Conservation (phyloP, 306 rosid species). For the Vigna reflexopilosa region DNA sequence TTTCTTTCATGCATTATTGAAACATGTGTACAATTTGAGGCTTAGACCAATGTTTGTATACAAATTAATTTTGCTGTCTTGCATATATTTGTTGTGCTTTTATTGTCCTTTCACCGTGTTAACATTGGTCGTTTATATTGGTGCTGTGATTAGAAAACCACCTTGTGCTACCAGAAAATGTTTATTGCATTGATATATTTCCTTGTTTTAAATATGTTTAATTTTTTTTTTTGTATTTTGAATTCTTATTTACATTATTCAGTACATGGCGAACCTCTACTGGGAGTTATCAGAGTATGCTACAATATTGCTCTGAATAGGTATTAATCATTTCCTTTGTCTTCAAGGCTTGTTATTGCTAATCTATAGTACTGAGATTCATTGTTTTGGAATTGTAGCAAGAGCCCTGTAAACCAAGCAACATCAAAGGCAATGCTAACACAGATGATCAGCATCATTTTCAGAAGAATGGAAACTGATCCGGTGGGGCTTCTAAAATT, state of each 20-base stretch:
- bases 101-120: slow-evolving; percentile 17
- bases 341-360: slow-evolving; percentile 39
- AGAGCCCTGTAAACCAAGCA: slow-evolving; percentile 99
- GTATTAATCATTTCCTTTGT: slow-evolving; percentile 55
- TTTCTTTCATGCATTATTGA: slow-evolving; percentile 9
- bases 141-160: slow-evolving; percentile 31
- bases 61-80: slow-evolving; percentile 14
- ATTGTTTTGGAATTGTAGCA: slow-evolving; percentile 66
- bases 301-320: slow-evolving; percentile 99
- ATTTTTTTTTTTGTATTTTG: slow-evolving; percentile 19
- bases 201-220: slow-evolving; percentile 30
- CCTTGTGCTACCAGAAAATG: slow-evolving; percentile 38
- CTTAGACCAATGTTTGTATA: slow-evolving; percentile 20
- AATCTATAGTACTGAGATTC: slow-evolving; percentile 45
- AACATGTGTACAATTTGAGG: slow-evolving; percentile 13
- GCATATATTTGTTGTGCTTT: slow-evolving; percentile 34
- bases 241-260: slow-evolving; percentile 46
- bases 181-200: slow-evolving; percentile 17
- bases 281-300: slow-evolving; percentile 97
- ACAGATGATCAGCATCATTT: slow-evolving; percentile 90
- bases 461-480: slow-evolving; percentile 97
- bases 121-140: slow-evolving; percentile 24
- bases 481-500: slow-evolving; percentile 60
- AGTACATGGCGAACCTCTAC: slow-evolving; percentile 96
- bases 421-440: slow-evolving; percentile 99